Evolutionary conservation across 176 grass and related monocot genomes (phyloP).

Genomic region (Juncus effusus): DNA sequence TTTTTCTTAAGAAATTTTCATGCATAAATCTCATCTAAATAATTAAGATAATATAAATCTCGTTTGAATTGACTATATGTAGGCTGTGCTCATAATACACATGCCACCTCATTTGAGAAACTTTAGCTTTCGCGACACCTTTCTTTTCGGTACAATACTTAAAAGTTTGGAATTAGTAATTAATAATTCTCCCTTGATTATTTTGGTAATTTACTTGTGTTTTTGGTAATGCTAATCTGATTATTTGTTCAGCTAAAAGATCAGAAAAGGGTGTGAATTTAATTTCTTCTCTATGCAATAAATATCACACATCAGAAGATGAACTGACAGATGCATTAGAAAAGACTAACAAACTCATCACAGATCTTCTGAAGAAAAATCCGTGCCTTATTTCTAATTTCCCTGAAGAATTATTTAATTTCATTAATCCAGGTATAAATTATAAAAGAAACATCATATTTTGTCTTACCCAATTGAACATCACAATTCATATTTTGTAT

Average conservation of each 20-base stretch:
- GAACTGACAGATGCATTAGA: slow-evolving; percentile 73
- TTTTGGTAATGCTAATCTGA: slow-evolving; percentile 17
- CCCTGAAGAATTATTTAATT: slow-evolving; percentile 46
- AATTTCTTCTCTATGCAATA: slow-evolving; percentile 80
- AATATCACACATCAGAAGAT: slow-evolving; percentile 82
- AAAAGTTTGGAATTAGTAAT: background rate
- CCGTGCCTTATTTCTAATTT: slow-evolving; percentile 43
- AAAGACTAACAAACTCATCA: slow-evolving; percentile 65
- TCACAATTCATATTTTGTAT: background rate
- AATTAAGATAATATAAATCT: slow-evolving; percentile 20
- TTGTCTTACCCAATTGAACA: background rate
- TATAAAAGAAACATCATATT: background rate
- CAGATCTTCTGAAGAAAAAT: slow-evolving; percentile 78
- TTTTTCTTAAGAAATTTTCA: slow-evolving; percentile 2
- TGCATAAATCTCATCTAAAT: slow-evolving; percentile 12
- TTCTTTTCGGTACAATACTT: slow-evolving; percentile 57
- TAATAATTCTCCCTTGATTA: background rate
- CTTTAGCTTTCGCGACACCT: slow-evolving; percentile 52
- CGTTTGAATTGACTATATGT: slow-evolving; percentile 30
- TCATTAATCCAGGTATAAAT: slow-evolving; percentile 72
- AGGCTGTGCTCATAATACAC: slow-evolving; percentile 87
- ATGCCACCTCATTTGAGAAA: slow-evolving; percentile 64
- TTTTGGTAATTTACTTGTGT: background rate
- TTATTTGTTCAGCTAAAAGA: slow-evolving; percentile 65
- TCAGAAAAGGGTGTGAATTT: slow-evolving; percentile 76